A percentile compares a stretch with the other conserved stretches of the same genome.
Evolutionary conservation across 1,139 yeast species (phyloP).

Genomic region (Suhomyces chickasaworum): DNA sequence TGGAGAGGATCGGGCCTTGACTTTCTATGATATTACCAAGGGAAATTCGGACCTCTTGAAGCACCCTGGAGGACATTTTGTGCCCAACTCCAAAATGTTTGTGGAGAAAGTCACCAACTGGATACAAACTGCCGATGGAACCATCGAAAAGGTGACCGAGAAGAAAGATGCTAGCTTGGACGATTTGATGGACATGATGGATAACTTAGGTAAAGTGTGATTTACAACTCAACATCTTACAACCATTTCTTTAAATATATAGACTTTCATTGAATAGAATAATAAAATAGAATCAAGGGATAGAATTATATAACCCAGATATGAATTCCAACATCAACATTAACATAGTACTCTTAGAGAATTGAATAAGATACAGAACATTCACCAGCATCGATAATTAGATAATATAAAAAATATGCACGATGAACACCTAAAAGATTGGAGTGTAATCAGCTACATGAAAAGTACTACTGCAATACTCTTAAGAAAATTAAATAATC

Average conservation of each 20-base stretch:
- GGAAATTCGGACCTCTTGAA: slow-evolving; percentile 50
- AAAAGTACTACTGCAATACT: too few relatives aligned
- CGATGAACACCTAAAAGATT: too few relatives aligned
- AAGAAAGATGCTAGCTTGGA: slow-evolving; percentile 29
- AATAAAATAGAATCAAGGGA: background rate
- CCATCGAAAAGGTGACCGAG: slow-evolving; percentile 16
- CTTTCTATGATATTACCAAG: slow-evolving; percentile 56
- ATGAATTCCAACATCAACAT: too few relatives aligned
- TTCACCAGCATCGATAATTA: too few relatives aligned
- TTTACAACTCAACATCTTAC: background rate
- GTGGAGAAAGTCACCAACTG: slow-evolving; percentile 61
- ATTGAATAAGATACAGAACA: too few relatives aligned
- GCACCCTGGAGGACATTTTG: slow-evolving; percentile 88
- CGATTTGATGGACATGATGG: slow-evolving; percentile 42
- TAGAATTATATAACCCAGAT: too few relatives aligned
- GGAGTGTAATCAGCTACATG: too few relatives aligned
- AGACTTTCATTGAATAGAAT: background rate
- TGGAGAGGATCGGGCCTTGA: slow-evolving; percentile 66
- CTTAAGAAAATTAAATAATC: too few relatives aligned
- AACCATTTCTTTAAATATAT: background rate
- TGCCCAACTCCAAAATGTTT: slow-evolving; percentile 68
- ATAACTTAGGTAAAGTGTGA: slow-evolving; percentile 24
- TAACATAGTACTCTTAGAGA: too few relatives aligned
- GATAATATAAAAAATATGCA: too few relatives aligned
- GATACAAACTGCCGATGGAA: slow-evolving; percentile 33